phyloP scores from a whole-genome alignment of 805 yeast species.

The Yarrowia sp. region DNA sequence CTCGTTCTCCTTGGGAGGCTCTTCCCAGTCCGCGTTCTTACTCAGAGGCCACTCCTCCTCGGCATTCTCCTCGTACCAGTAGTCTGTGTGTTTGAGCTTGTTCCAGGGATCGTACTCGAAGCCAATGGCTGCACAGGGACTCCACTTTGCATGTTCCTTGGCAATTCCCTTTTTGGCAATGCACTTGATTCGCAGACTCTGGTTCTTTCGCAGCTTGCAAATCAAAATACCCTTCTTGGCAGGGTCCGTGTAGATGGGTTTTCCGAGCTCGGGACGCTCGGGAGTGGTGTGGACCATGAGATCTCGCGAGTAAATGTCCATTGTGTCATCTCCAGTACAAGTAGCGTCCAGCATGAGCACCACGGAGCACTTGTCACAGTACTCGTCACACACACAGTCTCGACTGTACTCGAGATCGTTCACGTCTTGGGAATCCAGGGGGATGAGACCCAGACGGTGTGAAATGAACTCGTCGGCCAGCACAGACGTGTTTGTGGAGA shows the following conservation, averaged over 20 bases:
- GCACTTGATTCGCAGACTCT: slow-evolving; percentile 83
- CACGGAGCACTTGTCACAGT: slow-evolving; percentile 93
- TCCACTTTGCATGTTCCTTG: slow-evolving; percentile 98
- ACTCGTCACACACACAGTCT: slow-evolving; percentile 97
- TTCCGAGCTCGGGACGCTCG: slow-evolving; percentile 52
- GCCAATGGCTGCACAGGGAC: slow-evolving; percentile 92
- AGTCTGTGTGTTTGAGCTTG: slow-evolving; percentile 90
- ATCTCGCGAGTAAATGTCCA: slow-evolving; percentile 88
- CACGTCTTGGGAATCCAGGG: slow-evolving; percentile 78
- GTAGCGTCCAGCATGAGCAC: slow-evolving; percentile 80
- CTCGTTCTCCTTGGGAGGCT: slow-evolving; percentile 85
- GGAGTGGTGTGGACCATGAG: slow-evolving; percentile 48
- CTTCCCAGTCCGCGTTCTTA: slow-evolving; percentile 91
- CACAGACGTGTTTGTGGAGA: slow-evolving; percentile 88
- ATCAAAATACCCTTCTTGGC: slow-evolving; percentile 81
- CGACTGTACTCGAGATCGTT: slow-evolving; percentile 74
- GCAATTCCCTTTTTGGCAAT: slow-evolving; percentile 97
- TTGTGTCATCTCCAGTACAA: slow-evolving; percentile 82
- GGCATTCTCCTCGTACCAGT: slow-evolving; percentile 90
- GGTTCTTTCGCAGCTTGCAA: slow-evolving; percentile 87
- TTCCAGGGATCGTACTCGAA: slow-evolving; percentile 99
- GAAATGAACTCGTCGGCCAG: slow-evolving; percentile 95
- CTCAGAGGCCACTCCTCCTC: slow-evolving; percentile 92
- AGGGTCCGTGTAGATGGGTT: slow-evolving; percentile 79
- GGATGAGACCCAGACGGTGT: slow-evolving; percentile 90